Conservation (phyloP, 2,329 filamentous ascomycete species). For the Dichotomopilus funicola region DNA sequence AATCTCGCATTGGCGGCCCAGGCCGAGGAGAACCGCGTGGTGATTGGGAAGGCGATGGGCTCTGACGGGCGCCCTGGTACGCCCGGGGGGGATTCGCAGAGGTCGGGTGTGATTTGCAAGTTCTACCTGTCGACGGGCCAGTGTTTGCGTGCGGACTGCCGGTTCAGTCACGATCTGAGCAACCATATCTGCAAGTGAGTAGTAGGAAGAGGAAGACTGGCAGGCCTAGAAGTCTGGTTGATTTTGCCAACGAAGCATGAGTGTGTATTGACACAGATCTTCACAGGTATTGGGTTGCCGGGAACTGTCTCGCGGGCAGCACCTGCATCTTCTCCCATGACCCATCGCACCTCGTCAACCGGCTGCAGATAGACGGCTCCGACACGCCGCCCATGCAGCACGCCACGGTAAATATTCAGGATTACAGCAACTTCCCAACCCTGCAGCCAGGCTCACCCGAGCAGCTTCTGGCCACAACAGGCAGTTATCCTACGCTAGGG, state of each 20-base stretch:
- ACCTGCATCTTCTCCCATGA: constrained; percentile 98
- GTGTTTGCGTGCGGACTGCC: constrained; percentile 89
- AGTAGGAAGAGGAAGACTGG: neutral
- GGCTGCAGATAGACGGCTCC: constrained; percentile 66
- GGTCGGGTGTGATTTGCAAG: constrained; percentile 88
- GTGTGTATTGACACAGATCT: no score
- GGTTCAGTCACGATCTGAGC: constrained; percentile 93
- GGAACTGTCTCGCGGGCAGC: constrained; percentile 87
- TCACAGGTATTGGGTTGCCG: constrained; percentile 84
- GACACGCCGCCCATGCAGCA: constrained; percentile 58
- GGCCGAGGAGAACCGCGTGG: constrained; percentile 35
- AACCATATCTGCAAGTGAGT: constrained; percentile 97
- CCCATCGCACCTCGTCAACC: constrained; percentile 76
- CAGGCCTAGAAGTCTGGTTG: neutral
- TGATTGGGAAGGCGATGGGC: constrained; percentile 84
- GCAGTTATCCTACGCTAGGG: constrained; percentile 47
- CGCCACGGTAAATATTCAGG: constrained; percentile 70
- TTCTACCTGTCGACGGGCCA: constrained; percentile 95
- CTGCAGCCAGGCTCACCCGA: constrained; percentile 58
- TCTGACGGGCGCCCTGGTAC: constrained; percentile 69
- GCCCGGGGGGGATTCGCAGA: constrained; percentile 62
- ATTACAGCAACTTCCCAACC: constrained; percentile 78
- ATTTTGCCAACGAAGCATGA: no score
- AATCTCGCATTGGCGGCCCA: constrained; percentile 35
- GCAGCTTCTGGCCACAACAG: constrained; percentile 46